Base-by-base conservation (phyloP, 768 basidiomycete genomes). In the Pisolithus sp. region DNA sequence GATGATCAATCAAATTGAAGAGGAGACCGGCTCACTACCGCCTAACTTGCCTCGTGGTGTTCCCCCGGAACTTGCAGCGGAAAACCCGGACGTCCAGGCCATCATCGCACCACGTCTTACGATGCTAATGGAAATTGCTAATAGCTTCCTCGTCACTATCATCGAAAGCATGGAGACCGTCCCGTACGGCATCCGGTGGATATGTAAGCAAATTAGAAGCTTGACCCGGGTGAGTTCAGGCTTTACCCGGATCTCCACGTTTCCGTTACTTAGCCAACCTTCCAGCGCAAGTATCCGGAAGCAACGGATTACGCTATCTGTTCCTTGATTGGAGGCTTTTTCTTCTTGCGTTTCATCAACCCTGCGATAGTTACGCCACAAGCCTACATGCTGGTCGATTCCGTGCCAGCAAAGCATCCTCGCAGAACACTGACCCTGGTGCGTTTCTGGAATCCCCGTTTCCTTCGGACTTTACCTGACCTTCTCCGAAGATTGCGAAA, bases 61-160 rank as follows among this genome's bases (percentile, higher is more conserved):
- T 4, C 77, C 94, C 9, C 93, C 94, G 12, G 96, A 99, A 68
- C 75, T 86, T n/a, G 96, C 96, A 3, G 82, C 92, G 8, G 89
- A 91, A 57, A 97, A 99, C 64, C 71, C 81, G 3, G 96, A 99
- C 66, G 96, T 99, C 20, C 95, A 97, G 66, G 92, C 93, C 46
- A 96, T 99, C 72, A 97, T 99, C 61, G 90, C 92, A 7, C 96
- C 96, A 15, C 84, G 96, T 21, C 72, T 98, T 46, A 94, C 93
- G 3, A 98, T 99, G 96, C 78, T 99, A 57, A 98, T 99, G 93
- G 96, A 99, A 68, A 99, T 99, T 54, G 96, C 96, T 45, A 98
- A 98, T 63, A 91, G 88, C 62, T 98, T 99, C 74, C 76, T 99
- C 53, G 76, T 92, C 31, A 99, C 96, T 8, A 99, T 99, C 63